Conservation (phyloP, 2,329 filamentous ascomycete genomes). For the Pseudocercospora cruenta region DNA sequence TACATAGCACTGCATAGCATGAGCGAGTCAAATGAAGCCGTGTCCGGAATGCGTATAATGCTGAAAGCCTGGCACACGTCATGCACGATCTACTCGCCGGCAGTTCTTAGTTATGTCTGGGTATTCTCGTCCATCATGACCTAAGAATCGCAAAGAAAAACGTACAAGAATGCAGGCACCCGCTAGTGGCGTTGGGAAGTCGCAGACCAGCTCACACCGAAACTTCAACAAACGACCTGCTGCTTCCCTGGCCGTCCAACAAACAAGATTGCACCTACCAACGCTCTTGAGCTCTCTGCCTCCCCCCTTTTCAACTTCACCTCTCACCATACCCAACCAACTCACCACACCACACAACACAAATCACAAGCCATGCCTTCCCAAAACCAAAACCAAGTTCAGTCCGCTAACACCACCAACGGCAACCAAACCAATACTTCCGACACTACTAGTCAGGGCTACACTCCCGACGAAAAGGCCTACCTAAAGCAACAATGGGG, state of each 20-base stretch:
- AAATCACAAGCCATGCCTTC: neutral
- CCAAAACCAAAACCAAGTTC: neutral
- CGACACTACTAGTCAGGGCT: neutral
- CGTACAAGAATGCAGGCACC: neutral
- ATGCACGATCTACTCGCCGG: neutral
- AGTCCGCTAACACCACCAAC: neutral
- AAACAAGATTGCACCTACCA: neutral
- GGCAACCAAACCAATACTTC: neutral
- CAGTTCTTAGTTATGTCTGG: neutral
- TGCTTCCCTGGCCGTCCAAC: neutral
- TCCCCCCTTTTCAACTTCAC: neutral
- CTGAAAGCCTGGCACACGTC: neutral
- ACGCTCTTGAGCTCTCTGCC: neutral
- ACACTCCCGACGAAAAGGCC: neutral
- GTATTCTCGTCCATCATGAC: neutral
- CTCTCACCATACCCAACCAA: neutral
- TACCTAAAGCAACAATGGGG: neutral
- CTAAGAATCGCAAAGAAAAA: no score
- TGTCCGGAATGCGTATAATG: neutral
- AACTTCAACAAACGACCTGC: neutral
- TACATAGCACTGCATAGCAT: neutral
- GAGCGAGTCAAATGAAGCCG: neutral
- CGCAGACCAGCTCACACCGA: no score
- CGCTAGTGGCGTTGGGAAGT: neutral
- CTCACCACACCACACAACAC: neutral